Base-by-base conservation (phyloP, 2,329 filamentous ascomycete genomes). In the Sporothrix humicola region DNA sequence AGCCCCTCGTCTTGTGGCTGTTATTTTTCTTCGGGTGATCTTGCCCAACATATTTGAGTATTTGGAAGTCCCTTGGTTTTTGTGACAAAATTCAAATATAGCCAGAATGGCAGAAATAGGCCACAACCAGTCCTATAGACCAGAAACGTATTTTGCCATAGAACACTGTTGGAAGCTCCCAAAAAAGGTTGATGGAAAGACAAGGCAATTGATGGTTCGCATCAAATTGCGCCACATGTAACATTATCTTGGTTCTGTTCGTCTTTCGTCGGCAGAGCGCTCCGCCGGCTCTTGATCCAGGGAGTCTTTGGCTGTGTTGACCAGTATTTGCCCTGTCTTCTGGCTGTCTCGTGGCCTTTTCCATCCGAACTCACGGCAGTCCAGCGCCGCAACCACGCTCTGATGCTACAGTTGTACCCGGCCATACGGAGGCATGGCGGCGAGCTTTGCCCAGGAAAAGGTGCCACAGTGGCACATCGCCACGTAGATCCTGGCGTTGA, bases 201-300 rank as follows among this genome's bases (percentile, higher is more conserved):
- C 48, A 50, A 15, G 48, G 48, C 48, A 15, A 13, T 50, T 50
- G 52, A 37, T 37, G 31, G 31, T 37, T 37, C 31, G 31, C 52
- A 54, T 20, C 5, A 23, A 20, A 9, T 12, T 12, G 37, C 59
- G 59, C 59, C 42, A 46, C 59, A 65, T 26, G n/a, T 46, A 13
- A 9, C n/a, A 46, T 3, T 23, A 2, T 46, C 9, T 31, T 31
- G 63, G 20, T 44, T 63, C n/a, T 44, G 2, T 15, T 50, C 61
- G 4, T 17, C 20, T n/a, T 8, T 8, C 61, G 26, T 31, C 63
- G 63, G 46, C 63, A 48, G 63, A 50, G 63, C 44, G 63, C 44
- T 31, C 46, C 63, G 63, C 15, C 44, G 63, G 63, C 12, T 50
- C 63, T 68, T 68, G 63, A 8, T 68, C 63, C 63, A 68, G 44